Base-by-base conservation (phyloP, 306 rosid genomes). In the Quercus alba region DNA sequence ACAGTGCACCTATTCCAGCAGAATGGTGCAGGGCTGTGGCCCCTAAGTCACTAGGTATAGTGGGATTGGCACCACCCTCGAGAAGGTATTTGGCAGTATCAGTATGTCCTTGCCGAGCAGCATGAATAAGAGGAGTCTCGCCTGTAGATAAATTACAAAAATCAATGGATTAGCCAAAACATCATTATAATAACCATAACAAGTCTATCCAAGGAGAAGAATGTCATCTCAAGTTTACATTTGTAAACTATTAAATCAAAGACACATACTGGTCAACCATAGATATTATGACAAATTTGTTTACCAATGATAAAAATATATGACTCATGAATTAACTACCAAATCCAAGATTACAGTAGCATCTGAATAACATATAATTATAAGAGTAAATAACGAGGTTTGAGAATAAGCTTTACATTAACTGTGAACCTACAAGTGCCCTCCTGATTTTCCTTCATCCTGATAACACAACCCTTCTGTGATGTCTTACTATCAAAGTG, bases 51-150 rank as follows among this genome's bases (percentile, higher is more conserved):
- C 97, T 90, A 56, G 98, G 83, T 33, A 89, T 84, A 5, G 84
- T 72, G 46, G 85, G 97, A 86, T 87, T 88, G 56, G 97, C 93
- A 86, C 94, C 94, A 26, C 58, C 75, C 66, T 93, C 94, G 18
- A 93, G 55, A 20, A 95, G 92, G 85, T 82, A 88, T 49, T 86
- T 91, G 54, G 97, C 99, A 51, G 99, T 95, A 30, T 20, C 86
- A 2, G 87, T 88, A 54, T 89, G 96, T 19, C 97, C 97, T 78
- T 89, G 95, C 63, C 94, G 94, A 49, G 96, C 94, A 84, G 97
- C 96, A 84, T 95, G 99, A 88, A 93, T 83, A 44, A 95, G 94
- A 41, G 99, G 90, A 62, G 99, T 93, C 75, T 95, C 96, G 2
- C 98, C 92, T 88, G 82, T 38, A 75, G 6, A 57, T 20, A 10